phyloP scores from a whole-genome alignment of 1,139 yeast species.

The Scheffersomyces insectosa region DNA sequence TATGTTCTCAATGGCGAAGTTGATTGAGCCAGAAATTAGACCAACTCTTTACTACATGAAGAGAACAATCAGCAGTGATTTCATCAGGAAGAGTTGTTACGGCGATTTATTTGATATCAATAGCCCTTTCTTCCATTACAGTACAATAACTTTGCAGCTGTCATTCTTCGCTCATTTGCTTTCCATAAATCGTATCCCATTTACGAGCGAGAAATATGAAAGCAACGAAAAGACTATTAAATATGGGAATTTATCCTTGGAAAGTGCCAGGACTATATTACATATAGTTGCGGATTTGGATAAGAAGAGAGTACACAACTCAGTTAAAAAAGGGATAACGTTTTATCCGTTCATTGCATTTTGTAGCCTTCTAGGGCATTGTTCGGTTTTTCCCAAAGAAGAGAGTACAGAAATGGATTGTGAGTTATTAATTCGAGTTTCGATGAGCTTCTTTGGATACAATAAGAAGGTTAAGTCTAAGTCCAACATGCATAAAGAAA shows the following conservation, averaged over 20 bases:
- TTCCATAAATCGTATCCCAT: slow-evolving; percentile 12
- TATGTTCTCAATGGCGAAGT: slow-evolving; percentile 14
- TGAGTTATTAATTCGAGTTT: slow-evolving; percentile 11
- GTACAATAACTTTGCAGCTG: slow-evolving; percentile 8
- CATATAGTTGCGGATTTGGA: slow-evolving; percentile 7
- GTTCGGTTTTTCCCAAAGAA: slow-evolving; percentile 4
- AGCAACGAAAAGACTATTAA: slow-evolving; percentile 11
- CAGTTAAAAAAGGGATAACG: slow-evolving; percentile 31
- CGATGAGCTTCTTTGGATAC: slow-evolving; percentile 17
- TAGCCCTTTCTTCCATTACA: neutral
- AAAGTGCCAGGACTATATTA: slow-evolving; percentile 10
- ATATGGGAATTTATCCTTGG: slow-evolving; percentile 10
- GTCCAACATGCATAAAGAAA: slow-evolving; percentile 6
- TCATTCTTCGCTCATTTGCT: slow-evolving; percentile 11
- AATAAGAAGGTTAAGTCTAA: slow-evolving; percentile 11
- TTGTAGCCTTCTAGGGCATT: slow-evolving; percentile 6
- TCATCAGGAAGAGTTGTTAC: slow-evolving; percentile 9
- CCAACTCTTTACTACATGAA: slow-evolving; percentile 10
- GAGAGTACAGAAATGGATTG: slow-evolving; percentile 11
- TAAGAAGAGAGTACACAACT: slow-evolving; percentile 15
- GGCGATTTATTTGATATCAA: no score
- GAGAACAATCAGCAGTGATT: neutral
- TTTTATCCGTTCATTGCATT: slow-evolving; percentile 25
- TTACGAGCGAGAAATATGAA: slow-evolving; percentile 14
- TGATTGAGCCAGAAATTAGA: slow-evolving; percentile 20